Conservation (phyloP, 306 rosid species). For the Fragaria nilgerrensis region DNA sequence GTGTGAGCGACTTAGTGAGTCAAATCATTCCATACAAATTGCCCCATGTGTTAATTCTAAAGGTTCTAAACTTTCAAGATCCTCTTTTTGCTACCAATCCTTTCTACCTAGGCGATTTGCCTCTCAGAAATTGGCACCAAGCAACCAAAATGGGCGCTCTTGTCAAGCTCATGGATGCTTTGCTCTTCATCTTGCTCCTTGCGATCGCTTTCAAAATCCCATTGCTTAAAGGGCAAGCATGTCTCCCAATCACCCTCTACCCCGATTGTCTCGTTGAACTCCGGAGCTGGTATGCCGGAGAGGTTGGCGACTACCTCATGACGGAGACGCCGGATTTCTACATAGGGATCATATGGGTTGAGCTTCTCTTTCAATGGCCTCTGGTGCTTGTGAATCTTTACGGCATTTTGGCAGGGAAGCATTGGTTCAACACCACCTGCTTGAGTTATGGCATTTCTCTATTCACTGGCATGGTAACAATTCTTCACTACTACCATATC, state of each 20-base stretch:
- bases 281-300: constrained; percentile 11
- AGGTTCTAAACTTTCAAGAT: constrained; percentile 1
- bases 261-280: constrained; percentile 7
- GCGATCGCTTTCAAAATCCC: constrained; percentile 8
- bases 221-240: constrained; percentile 20
- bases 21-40: constrained; percentile 1
- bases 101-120: neutral
- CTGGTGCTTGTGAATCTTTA: constrained; percentile 17
- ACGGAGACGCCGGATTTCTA: constrained; percentile 18
- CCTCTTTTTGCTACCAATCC: constrained; percentile 8
- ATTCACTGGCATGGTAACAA: constrained; percentile 11
- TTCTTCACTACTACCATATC: neutral
- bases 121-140: neutral
- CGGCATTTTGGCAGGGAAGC: constrained; percentile 3
- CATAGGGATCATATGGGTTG: constrained; percentile 23
- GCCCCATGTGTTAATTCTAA: neutral
- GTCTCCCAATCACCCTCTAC: constrained; percentile 10
- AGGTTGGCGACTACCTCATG: constrained; percentile 17
- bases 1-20: neutral
- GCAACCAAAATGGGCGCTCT: constrained; percentile 13
- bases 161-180: constrained; percentile 14
- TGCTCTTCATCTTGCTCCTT: constrained; percentile 16
- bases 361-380: constrained; percentile 24
- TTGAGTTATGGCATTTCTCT: constrained; percentile 20
- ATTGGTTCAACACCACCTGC: constrained; percentile 18